These are phyloP conservation scores for Penicillium bialowiezense DNA, from an alignment of 495 filamentous ascomycete species.

Conservation along the genomic window DNA sequence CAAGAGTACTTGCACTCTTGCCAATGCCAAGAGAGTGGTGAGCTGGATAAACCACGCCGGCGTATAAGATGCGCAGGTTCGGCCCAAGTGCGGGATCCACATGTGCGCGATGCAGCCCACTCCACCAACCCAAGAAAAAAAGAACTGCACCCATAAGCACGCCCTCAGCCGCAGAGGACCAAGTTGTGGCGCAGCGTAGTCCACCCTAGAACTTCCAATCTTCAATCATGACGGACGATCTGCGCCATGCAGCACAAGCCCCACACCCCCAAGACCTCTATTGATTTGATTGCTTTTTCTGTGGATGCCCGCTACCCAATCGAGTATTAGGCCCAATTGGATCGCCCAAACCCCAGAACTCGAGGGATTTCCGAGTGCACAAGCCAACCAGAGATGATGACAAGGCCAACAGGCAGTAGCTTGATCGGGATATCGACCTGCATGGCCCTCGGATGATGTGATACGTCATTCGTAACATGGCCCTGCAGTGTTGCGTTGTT, in stretches of 20 bases:
- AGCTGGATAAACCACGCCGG: neutral
- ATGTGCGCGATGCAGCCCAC: constrained; percentile 3
- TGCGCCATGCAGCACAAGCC: neutral
- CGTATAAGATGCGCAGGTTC: neutral
- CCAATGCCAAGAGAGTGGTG: neutral
- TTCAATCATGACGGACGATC: constrained; percentile 3
- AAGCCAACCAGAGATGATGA: constrained; percentile 1
- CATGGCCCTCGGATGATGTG: constrained; percentile 30
- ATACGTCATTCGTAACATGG: constrained; percentile 16
- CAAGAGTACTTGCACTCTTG: neutral
- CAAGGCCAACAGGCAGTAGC: constrained; percentile 1
- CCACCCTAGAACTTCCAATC: constrained; percentile 1
- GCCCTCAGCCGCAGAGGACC: constrained; percentile 6
- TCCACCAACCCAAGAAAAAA: constrained; percentile 3
- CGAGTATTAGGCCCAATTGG: neutral
- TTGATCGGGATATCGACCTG: constrained; percentile 15
- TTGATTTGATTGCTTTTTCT: neutral
- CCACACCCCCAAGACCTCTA: neutral
- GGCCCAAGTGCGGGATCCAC: neutral
- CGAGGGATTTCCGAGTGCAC: neutral
- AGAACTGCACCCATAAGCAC: constrained; percentile 13
- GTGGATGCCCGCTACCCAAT: neutral
- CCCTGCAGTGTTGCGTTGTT: neutral
- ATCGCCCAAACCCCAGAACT: neutral
- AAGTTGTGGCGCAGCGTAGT: constrained; percentile 19